These are phyloP conservation scores for Trichophyton verrucosum DNA, from an alignment of 2,329 filamentous ascomycete species.

Conservation along the genomic window DNA sequence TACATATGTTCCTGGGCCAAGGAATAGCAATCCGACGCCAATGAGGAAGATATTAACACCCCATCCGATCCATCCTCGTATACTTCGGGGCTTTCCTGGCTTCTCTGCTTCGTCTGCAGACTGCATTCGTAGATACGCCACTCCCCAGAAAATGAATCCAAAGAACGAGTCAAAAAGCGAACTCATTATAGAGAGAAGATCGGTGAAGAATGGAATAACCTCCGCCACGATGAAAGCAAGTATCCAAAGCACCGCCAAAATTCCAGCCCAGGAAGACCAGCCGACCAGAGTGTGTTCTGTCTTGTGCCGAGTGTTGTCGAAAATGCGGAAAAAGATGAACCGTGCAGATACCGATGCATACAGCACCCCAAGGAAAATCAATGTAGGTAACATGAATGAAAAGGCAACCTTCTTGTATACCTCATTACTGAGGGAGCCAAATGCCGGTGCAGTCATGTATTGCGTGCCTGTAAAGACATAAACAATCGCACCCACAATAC, in stretches of 20 bases:
- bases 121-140: conserved; percentile 36
- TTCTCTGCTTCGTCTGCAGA: conserved; percentile 28
- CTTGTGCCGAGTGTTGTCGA: conserved; percentile 67
- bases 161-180: conserved; percentile 70
- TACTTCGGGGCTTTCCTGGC: conserved; percentile 31
- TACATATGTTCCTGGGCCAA: conserved; percentile 67
- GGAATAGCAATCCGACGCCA: conserved; percentile 62
- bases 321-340: conserved; percentile 84
- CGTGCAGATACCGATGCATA: conserved; percentile 84
- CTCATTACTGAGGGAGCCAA: conserved; percentile 63
- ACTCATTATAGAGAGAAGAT: conserved; percentile 44
- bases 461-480: conserved; percentile 83
- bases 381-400: conserved; percentile 88
- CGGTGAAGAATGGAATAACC: conserved; percentile 86
- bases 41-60: conserved; percentile 62
- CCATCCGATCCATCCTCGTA: conserved; percentile 32
- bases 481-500: conserved; percentile 64
- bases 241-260: conserved; percentile 62
- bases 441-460: conserved; percentile 78
- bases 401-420: conserved; percentile 79
- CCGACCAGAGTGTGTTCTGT: conserved; percentile 67
- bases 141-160: conserved; percentile 76
- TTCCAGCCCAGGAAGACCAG: conserved; percentile 65
- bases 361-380: conserved; percentile 82
- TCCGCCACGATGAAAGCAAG: conserved; percentile 85